Percentiles rank a stretch among this genome's conserved stretches.
phyloP scores from a whole-genome alignment of 805 yeast species.

The Yamadazyma akitaensis region DNA sequence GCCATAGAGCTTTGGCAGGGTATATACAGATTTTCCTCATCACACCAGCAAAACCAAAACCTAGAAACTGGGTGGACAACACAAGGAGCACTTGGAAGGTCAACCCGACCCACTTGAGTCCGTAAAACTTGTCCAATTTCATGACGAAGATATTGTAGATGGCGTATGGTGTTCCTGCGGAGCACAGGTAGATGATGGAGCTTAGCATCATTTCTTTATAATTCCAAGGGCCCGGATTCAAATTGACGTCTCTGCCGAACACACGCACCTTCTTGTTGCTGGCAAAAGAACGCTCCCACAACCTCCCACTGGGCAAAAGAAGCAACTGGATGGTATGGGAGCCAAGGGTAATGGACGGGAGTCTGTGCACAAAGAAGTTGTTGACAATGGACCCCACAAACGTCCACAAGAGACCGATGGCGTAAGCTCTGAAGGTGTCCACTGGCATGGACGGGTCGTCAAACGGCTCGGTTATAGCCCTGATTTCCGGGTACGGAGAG shows the following conservation, averaged over 20 bases:
- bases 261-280: slow-evolving; percentile 19
- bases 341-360: slow-evolving; percentile 34
- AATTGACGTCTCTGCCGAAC: slow-evolving; percentile 22
- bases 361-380: slow-evolving; percentile 40
- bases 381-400: slow-evolving; percentile 38
- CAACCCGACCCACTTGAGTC: slow-evolving; percentile 42
- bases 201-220: slow-evolving; percentile 45
- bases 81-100: slow-evolving; percentile 54
- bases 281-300: slow-evolving; percentile 36
- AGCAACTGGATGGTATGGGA: slow-evolving; percentile 40
- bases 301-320: slow-evolving; percentile 36
- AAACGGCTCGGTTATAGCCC: slow-evolving; percentile 38
- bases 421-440: slow-evolving; percentile 39
- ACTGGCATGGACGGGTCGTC: slow-evolving; percentile 32
- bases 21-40: slow-evolving; percentile 53
- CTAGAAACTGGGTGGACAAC: slow-evolving; percentile 57
- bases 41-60: slow-evolving; percentile 65
- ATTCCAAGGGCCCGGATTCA: slow-evolving; percentile 44
- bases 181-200: slow-evolving; percentile 42
- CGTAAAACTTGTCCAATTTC: slow-evolving; percentile 42
- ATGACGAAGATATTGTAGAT: slow-evolving; percentile 41
- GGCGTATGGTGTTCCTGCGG: slow-evolving; percentile 41
- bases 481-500: slow-evolving; percentile 41
- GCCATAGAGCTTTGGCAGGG: slow-evolving; percentile 43
- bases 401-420: slow-evolving; percentile 40